These are phyloP conservation scores for Irpex sp. DNA, from an alignment of 1,284 basidiomycete species.

Conservation along the genomic window DNA sequence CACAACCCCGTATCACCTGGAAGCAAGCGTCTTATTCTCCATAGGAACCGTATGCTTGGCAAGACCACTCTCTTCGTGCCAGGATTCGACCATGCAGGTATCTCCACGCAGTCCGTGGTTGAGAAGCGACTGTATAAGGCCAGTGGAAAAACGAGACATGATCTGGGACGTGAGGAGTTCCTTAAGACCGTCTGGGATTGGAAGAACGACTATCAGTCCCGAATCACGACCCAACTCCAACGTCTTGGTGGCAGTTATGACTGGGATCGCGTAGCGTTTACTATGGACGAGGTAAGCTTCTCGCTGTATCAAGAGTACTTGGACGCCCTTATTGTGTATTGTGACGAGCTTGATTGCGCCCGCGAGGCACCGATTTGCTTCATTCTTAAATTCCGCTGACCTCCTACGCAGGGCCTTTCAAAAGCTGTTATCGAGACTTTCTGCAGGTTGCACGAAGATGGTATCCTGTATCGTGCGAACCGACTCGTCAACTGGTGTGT, in stretches of 20 bases:
- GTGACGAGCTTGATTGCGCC: not conserved
- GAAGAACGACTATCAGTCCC: conserved; percentile 96
- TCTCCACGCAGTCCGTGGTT: conserved; percentile 97
- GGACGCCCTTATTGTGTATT: not conserved
- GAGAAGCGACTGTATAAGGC: conserved; percentile 90
- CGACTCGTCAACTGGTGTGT: conserved; percentile 99
- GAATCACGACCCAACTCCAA: conserved; percentile 89
- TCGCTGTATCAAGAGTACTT: not conserved
- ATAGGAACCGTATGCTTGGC: conserved; percentile 94
- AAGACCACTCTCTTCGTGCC: conserved; percentile 90
- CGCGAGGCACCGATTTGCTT: not conserved
- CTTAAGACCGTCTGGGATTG: conserved; percentile 92
- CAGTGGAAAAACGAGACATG: conserved; percentile 84
- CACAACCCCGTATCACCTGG: not conserved
- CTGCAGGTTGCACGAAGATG: conserved; percentile 89
- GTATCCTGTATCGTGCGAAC: conserved; percentile 94
- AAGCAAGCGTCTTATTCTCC: not conserved
- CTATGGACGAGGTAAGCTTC: conserved; percentile 78
- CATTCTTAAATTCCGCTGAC: not conserved
- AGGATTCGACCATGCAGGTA: conserved; percentile 98
- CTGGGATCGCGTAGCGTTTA: conserved; percentile 93
- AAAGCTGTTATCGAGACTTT: conserved; percentile 93
- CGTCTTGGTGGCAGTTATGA: conserved; percentile 94
- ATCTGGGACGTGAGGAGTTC: conserved; percentile 93
- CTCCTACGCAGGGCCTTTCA: conserved; percentile 54